Base-by-base conservation (phyloP, 352 stramenopile species). In the Blastocystis sp. region DNA sequence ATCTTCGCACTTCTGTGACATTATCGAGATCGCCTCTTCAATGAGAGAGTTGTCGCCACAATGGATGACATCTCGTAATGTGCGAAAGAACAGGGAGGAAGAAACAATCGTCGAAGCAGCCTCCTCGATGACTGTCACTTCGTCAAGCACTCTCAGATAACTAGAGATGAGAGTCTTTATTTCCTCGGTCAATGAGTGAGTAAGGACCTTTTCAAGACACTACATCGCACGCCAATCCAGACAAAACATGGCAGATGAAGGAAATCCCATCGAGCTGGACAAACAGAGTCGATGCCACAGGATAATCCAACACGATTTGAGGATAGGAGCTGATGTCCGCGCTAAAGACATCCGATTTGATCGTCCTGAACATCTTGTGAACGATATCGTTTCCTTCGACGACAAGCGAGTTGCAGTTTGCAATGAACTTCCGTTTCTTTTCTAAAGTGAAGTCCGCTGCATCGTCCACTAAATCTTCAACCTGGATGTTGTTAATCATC, bases 341-440 rank as follows among this genome's bases (percentile, higher is more conserved):
- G 15, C 29, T 34, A 18, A 63, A 63, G n/a, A 41, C 20, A 66
- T 20, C 18, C 39, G 50, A 45, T 9, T 43, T 37, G 34, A 80
- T 18, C 37, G 45, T 80, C 3, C 18, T 43, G 7, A 80, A 80
- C 47, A 80, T 80, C 18, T 61, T n/a, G 4, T 80, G 43, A 45
- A 80, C 39, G 15, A 80, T 64, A 34, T 43, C 34, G 18, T 64
- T 63, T 26, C 70, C 70, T n/a, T 80, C 70, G 20, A 18, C 55
- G 23, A 80, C 53, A n/a, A 61, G 62, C 4, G 54, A 23, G 54
- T 26, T 64, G 54, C 70, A 80, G 39, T 80, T 80, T 23, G 53
- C 37, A 15, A 80, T 63, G 37, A 80, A 80, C 45, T 80, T 80
- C 3, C n/a, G 0, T 53, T 80, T 80, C 70, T 80, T 80, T 47